Percentiles rank a stretch among this genome's conserved stretches.
phyloP scores from a whole-genome alignment of 768 basidiomycete species.

The Tylopilus balloui region DNA sequence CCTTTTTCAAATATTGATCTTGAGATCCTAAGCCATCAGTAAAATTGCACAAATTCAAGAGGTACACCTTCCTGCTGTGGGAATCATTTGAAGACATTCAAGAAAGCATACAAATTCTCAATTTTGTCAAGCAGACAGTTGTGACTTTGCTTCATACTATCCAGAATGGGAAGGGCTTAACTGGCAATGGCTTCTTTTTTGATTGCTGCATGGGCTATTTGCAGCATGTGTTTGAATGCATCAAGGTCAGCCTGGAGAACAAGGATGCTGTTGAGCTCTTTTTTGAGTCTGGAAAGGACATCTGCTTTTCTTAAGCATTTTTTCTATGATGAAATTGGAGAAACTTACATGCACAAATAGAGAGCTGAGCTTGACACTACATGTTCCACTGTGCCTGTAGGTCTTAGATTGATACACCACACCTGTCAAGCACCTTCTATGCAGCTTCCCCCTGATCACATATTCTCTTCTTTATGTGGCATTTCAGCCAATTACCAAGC shows the following conservation, averaged over 20 bases:
- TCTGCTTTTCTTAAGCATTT: not conserved
- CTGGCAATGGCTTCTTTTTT: not conserved
- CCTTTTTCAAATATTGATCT: not conserved
- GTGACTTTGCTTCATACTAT: conserved; percentile 13
- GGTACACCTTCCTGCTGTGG: not conserved
- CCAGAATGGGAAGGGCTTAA: conserved; percentile 18
- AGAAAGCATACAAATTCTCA: not conserved
- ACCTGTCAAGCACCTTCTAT: not conserved
- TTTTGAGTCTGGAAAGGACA: conserved; percentile 1
- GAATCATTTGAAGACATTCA: not conserved
- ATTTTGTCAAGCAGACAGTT: not conserved
- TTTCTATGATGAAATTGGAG: not conserved
- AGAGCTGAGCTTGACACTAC: not conserved
- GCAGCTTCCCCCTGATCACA: not conserved
- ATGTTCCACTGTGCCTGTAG: not conserved
- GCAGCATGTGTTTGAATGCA: conserved; percentile 20
- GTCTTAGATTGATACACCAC: not conserved
- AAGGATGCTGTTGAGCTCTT: conserved; percentile 2
- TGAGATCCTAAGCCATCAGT: not conserved
- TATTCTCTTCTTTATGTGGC: not conserved
- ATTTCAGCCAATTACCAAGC: not conserved
- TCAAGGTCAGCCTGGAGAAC: conserved; percentile 30
- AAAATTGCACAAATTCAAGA: not conserved
- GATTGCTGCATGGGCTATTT: conserved; percentile 8
- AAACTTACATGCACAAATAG: not conserved